Evolutionary conservation across 1,139 yeast genomes (phyloP).

Genomic region (Blastobotrys persicus): DNA sequence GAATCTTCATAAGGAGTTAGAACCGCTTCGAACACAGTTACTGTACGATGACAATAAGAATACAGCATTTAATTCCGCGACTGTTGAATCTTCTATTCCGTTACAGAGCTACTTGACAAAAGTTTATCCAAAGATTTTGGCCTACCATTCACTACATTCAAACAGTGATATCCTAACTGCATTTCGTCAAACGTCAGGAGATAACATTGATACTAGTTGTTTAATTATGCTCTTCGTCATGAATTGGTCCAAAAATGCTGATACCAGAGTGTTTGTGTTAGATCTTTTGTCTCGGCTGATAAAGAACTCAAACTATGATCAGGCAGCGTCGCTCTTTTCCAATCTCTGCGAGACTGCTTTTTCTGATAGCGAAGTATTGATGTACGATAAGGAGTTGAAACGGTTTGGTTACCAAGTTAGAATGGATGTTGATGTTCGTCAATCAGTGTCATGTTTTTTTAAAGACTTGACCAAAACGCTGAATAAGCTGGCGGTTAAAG

Average conservation of each 20-base stretch:
- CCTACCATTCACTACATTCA: not conserved
- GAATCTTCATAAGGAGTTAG: not conserved
- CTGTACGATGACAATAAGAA: not conserved
- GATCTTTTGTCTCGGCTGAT: conserved; percentile 3
- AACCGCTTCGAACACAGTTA: not conserved
- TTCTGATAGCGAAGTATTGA: not conserved
- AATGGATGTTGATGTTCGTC: not conserved
- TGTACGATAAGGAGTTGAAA: conserved; percentile 8
- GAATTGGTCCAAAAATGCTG: conserved; percentile 2
- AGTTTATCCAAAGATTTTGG: conserved; percentile 2
- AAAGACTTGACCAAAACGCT: not conserved
- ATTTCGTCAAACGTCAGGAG: not conserved
- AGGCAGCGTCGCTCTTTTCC: not conserved
- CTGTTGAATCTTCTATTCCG: not conserved
- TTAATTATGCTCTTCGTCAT: not conserved
- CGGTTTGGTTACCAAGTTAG: not conserved
- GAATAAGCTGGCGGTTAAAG: no score
- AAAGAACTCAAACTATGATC: not conserved
- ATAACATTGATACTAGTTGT: not conserved
- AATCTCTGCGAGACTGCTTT: not conserved
- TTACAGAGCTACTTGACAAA: not conserved
- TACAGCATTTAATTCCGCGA: not conserved
- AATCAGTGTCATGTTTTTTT: not conserved
- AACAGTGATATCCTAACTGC: not conserved
- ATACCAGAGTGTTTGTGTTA: not conserved